Conservation (phyloP, 176 grass and related monocot genomes). For the Ampelocalamus luodianensis region DNA sequence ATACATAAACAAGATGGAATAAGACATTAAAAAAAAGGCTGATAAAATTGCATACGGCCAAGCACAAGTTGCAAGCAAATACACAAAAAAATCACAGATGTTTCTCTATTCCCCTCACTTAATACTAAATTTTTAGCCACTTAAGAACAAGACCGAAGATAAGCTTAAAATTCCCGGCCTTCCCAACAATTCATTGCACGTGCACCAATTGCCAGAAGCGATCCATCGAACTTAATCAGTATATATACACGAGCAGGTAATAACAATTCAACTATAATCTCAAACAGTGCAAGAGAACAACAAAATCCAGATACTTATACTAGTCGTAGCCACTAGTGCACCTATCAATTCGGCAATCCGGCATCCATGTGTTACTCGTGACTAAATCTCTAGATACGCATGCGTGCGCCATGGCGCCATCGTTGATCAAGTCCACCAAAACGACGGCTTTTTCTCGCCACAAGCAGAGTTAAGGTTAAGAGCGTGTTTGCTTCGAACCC, state of each 20-base stretch:
- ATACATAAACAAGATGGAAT: too few relatives aligned
- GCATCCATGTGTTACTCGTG: not conserved
- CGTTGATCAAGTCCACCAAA: not conserved
- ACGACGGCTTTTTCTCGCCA: not conserved
- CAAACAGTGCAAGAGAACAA: not conserved
- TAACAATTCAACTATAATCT: not conserved
- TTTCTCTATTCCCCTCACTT: not conserved
- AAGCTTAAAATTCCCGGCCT: not conserved
- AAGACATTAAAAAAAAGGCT: not conserved
- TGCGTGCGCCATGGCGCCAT: not conserved
- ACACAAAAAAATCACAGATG: not conserved
- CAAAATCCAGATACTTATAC: not conserved
- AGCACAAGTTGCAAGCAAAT: not conserved
- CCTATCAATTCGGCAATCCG: not conserved
- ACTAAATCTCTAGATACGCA: not conserved
- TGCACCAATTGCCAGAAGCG: not conserved
- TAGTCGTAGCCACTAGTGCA: not conserved
- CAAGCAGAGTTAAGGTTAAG: not conserved
- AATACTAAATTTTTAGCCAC: not conserved
- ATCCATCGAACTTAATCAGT: not conserved
- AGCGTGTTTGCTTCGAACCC: too few relatives aligned
- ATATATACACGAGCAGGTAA: not conserved
- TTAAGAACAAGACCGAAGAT: not conserved
- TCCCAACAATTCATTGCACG: not conserved
- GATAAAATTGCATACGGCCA: not conserved